Base-by-base conservation (phyloP, 176 grass and related monocot genomes). In the Musa schizocarpa region DNA sequence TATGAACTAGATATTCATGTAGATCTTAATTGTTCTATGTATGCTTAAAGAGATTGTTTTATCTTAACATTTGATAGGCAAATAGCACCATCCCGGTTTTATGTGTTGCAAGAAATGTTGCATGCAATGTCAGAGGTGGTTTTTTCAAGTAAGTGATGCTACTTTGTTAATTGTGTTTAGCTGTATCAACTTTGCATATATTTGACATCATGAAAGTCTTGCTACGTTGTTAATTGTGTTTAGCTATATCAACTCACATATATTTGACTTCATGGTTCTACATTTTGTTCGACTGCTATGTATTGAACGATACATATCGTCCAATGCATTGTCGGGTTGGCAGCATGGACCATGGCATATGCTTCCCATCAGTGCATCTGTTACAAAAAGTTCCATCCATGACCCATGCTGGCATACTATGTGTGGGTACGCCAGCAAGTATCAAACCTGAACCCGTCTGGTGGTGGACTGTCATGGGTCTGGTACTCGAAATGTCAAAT, bases 81-180 rank as follows among this genome's bases (percentile, higher is more conserved):
- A 99, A 91, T 26, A 89, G 84, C 64, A 82, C 82, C 69, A 86
- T 92, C 58, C 90, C 95, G 11, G 86, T 94, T 77, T 82, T 99
- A 4, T 90, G 86, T 92, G 95, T 99, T 2, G 95, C 90, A 24
- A 99, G 95, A 93, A 99, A 99, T 83, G 95, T 99, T 72, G 95
- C 95, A 2, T 99, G 95, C 82, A 94, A 87, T 87, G 88, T 99
- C 74, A 88, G 95, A 82, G 95, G 95, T n/a, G 78, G 88, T 23
- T 99, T 99, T 74, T 99, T 99, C 84, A 99, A 86, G 95, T 99
- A 92, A 89, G 90, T 83, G 34, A n/a, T 14, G 8, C 27, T 17
- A 43, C 13, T 68, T 34, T 13, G 24, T 17, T 16, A 11, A 17
- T 14, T 29, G 11, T 53, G 11, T 73, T 73, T 16, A 20, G 43